phyloP scores from a whole-genome alignment of 352 stramenopile genomes.

The Peronospora farinosa region DNA sequence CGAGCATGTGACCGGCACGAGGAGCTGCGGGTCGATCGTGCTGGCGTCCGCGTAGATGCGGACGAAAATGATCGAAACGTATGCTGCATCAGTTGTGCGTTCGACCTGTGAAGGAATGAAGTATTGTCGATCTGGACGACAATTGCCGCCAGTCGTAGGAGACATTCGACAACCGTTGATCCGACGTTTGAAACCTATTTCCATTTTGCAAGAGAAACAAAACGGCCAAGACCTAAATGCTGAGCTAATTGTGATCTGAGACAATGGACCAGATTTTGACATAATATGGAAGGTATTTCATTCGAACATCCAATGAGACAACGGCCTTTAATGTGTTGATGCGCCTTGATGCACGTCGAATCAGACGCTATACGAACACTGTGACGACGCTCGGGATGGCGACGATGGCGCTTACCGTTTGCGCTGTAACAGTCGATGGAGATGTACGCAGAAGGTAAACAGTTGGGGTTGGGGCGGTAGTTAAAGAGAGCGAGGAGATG shows the following conservation, averaged over 20 bases:
- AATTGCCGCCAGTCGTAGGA: constrained; percentile 20
- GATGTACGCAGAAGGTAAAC: constrained; percentile 1
- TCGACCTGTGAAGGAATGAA: constrained; percentile 17
- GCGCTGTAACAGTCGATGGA: constrained; percentile 5
- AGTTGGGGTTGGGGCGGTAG: constrained; percentile 1
- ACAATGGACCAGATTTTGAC: no score
- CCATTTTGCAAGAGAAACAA: no score
- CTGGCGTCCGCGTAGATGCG: constrained; percentile 1
- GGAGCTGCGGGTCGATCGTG: background rate
- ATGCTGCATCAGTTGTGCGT: constrained; percentile 11
- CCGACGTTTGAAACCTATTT: background rate
- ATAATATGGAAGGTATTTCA: no score
- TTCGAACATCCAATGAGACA: background rate
- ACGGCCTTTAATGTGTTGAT: background rate
- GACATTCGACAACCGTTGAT: constrained; percentile 5
- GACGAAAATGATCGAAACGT: constrained; percentile 11
- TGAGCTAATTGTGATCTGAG: no score
- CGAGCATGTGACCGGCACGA: constrained; percentile 14
- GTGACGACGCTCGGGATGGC: constrained; percentile 9
- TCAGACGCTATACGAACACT: background rate
- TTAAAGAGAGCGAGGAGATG: constrained; percentile 11
- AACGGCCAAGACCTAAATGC: no score
- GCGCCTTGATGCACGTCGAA: background rate
- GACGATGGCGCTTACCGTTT: constrained; percentile 2
- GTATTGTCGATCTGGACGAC: constrained; percentile 12